phyloP scores from a whole-genome alignment of 1,284 basidiomycete species.

The Pseudozyma sp. region DNA sequence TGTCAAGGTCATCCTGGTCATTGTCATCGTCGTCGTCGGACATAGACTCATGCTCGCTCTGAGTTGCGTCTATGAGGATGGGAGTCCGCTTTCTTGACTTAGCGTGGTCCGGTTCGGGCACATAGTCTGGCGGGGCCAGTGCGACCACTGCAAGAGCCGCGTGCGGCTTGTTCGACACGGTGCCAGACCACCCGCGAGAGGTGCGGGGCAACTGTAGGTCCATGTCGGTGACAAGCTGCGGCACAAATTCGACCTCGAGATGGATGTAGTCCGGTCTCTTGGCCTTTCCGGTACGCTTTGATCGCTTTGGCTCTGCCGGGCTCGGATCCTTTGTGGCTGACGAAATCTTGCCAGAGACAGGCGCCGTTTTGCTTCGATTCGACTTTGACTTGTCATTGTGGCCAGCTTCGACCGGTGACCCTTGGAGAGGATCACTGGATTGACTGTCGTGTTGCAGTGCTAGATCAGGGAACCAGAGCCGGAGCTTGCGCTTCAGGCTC shows the following conservation, averaged over 20 bases:
- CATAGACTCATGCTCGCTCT: slow-evolving; percentile 1
- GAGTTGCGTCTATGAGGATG: not conserved
- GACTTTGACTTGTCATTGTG: not conserved
- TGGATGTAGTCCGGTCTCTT: slow-evolving; percentile 18
- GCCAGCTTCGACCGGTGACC: not conserved
- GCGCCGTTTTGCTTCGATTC: not conserved
- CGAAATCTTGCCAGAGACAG: not conserved
- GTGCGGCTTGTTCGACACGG: not conserved
- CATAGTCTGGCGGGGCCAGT: slow-evolving; percentile 23
- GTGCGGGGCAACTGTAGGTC: slow-evolving; percentile 14
- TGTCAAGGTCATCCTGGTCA: slow-evolving; percentile 13
- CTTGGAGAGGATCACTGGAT: not conserved
- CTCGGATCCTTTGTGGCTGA: not conserved
- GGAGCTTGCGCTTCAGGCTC: slow-evolving; percentile 7
- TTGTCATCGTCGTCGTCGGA: not conserved
- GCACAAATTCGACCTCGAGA: slow-evolving; percentile 42
- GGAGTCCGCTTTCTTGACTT: not conserved
- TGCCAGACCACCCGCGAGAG: not conserved
- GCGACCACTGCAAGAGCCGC: slow-evolving; percentile 32
- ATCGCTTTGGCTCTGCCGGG: not conserved
- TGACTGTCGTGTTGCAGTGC: not conserved
- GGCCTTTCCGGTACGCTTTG: slow-evolving; percentile 16
- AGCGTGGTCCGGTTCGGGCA: not conserved
- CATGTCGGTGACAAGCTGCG: slow-evolving; percentile 1
- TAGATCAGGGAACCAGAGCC: slow-evolving; percentile 25